These are phyloP conservation scores for Pythium chondricola DNA, from an alignment of 352 stramenopile species.

Conservation along the genomic window DNA sequence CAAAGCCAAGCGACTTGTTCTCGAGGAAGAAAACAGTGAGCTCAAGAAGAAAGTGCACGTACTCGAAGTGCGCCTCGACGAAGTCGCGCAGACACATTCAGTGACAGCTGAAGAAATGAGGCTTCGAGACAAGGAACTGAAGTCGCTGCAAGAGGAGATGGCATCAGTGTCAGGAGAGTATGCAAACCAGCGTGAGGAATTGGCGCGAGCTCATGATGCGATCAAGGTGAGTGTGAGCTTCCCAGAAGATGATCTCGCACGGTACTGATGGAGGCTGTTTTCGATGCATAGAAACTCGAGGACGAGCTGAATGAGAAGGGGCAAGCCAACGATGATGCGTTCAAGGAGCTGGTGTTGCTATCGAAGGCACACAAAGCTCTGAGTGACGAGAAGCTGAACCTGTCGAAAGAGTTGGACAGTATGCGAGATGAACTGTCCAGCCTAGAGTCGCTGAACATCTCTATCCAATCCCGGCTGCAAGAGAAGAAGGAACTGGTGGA, in stretches of 20 bases:
- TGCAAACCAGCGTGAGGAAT: conserved; percentile 51
- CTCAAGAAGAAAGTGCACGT: conserved; percentile 72
- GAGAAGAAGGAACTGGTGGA: conserved; percentile 61
- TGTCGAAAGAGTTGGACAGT: conserved; percentile 37
- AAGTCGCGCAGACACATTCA: conserved; percentile 62
- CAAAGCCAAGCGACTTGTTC: conserved; percentile 34
- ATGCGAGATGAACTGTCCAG: conserved; percentile 42
- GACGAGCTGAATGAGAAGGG: conserved; percentile 54
- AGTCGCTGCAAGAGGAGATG: conserved; percentile 56
- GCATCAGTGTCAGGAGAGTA: conserved; percentile 61
- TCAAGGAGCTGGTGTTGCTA: conserved; percentile 74
- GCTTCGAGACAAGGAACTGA: conserved; percentile 49
- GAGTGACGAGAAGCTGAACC: conserved; percentile 47
- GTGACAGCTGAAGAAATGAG: conserved; percentile 52
- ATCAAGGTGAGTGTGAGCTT: conserved; percentile 27
- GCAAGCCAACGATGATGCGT: conserved; percentile 53
- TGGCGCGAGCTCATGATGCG: conserved; percentile 44
- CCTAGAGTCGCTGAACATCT: conserved; percentile 52
- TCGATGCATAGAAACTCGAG: conserved; percentile 35
- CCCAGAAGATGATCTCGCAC: neutral
- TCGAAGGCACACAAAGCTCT: conserved; percentile 74
- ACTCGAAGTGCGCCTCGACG: conserved; percentile 68
- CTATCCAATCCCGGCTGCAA: conserved; percentile 46
- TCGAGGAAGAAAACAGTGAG: conserved; percentile 76
- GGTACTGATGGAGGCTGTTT: neutral